Evolutionary conservation across 2,329 filamentous ascomycete species (phyloP).

Genomic region (Pyrenophora seminiperda): DNA sequence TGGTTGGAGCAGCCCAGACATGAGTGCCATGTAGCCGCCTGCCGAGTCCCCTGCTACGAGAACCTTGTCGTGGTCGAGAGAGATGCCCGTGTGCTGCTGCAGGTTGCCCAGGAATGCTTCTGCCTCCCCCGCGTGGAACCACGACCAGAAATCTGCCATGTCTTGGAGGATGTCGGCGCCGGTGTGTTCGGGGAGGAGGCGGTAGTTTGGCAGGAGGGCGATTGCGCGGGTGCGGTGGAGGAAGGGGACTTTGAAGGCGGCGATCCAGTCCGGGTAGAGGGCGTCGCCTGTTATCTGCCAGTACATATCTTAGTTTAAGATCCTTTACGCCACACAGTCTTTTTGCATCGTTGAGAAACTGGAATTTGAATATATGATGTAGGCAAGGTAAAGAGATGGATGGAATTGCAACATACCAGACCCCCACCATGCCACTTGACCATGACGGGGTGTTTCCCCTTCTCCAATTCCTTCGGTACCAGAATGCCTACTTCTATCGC

Average conservation of each 20-base stretch:
- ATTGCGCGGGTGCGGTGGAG: constrained; percentile 51
- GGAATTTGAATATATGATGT: neutral
- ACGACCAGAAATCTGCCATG: constrained; percentile 56
- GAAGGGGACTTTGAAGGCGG: constrained; percentile 47
- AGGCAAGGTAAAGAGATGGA: neutral
- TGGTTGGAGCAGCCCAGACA: constrained; percentile 32
- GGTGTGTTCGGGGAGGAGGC: constrained; percentile 57
- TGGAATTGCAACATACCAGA: constrained; percentile 36
- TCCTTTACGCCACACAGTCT: no score
- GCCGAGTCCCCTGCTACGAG: constrained; percentile 47
- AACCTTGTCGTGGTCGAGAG: constrained; percentile 34
- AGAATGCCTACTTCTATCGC: constrained; percentile 48
- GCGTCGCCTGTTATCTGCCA: constrained; percentile 34
- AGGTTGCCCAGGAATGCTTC: constrained; percentile 11
- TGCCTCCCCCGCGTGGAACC: constrained; percentile 41
- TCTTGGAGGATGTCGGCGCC: constrained; percentile 56
- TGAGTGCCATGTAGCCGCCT: constrained; percentile 48
- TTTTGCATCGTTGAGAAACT: neutral
- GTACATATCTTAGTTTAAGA: neutral
- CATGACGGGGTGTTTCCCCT: constrained; percentile 48
- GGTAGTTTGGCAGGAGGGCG: constrained; percentile 56
- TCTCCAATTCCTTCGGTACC: constrained; percentile 45
- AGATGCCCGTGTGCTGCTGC: constrained; percentile 11
- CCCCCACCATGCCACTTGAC: constrained; percentile 55
- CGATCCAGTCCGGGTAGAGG: constrained; percentile 38